Base-by-base conservation (phyloP, 495 filamentous ascomycete species). In the Tuber magnatum region DNA sequence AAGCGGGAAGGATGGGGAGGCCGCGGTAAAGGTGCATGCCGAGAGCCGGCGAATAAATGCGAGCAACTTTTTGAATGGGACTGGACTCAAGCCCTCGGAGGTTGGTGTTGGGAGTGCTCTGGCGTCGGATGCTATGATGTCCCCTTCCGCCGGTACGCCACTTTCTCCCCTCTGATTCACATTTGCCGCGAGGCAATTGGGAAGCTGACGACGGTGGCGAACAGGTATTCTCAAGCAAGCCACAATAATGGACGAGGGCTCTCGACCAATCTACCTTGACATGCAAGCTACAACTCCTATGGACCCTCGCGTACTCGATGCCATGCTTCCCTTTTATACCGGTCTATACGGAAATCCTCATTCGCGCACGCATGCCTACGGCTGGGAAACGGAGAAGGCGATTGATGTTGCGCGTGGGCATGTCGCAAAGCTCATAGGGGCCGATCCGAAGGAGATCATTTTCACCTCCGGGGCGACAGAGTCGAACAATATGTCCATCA, bases 401-500 rank as follows among this genome's bases (percentile, higher is more conserved):
- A 90, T 95, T 42, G 95, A 98, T 81, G 86, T 92, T 72, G 93
- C 96, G 68, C 88, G 95, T 77, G 88, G 89, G 78, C 87, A 97
- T 80, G 87, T 97, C 75, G 95, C 95, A 12, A 87, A 87, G 35
- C 86, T 99, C 61, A 94, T 99, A 75, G 95, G 96, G 42, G 96
- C 95, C 22, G 92, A 99, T 82, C 87, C 95, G 10, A 99, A 98
- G 84, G 95, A 99, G 81, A 98, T 99, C 76, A 95, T 99, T 82
- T 98, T 97, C 85, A 99, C 95, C 10, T 97, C 93, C 78, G 95
- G 95, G 74, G 95, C 95, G 32, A 99, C 95, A 0, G 95, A 99
- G 86, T 97, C 93, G 83, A 99, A 99, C 86, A 99, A 99, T 81
- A 99, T 99, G 95, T 96, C 92, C 82, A 92, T 98, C 86, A 99